Evolutionary conservation across 306 rosid species (phyloP).

Genomic region (Acacia melanoxylon): DNA sequence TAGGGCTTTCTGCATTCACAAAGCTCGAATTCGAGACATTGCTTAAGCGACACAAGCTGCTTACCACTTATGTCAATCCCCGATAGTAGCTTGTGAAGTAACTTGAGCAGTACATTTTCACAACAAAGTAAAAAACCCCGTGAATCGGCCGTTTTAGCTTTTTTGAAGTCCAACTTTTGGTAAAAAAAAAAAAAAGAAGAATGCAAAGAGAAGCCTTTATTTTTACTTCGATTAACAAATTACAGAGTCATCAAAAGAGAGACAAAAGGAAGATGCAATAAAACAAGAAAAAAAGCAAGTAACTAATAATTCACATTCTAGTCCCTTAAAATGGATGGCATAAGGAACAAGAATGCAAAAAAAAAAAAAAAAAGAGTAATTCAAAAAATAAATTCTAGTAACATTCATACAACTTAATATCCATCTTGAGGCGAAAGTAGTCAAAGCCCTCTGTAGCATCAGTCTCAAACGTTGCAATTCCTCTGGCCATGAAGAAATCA

Average conservation of each 20-base stretch:
- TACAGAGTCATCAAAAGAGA: not conserved
- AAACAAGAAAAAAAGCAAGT: not conserved
- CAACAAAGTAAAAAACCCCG: no score
- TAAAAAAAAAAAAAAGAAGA: no score
- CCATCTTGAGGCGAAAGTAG: conserved; percentile 55
- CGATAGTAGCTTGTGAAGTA: rapidly evolving
- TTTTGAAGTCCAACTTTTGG: no score
- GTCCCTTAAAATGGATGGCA: no score
- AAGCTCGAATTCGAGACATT: no score
- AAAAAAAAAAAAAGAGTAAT: not conserved
- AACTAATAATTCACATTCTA: not conserved
- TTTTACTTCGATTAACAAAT: not conserved
- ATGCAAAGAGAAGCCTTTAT: no score
- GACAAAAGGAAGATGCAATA: not conserved
- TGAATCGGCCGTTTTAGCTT: no score
- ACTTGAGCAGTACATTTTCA: no score
- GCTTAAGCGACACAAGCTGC: no score
- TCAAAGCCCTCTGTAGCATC: conserved; percentile 23
- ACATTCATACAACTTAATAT: no score
- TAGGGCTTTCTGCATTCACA: no score
- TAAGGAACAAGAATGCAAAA: not conserved
- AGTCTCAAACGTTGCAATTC: conserved; percentile 47
- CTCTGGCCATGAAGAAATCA: conserved; percentile 58
- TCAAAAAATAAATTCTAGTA: not conserved
- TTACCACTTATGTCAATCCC: no score